Conservation (phyloP, 306 rosid species). For the Hippophae gyantsensis region DNA sequence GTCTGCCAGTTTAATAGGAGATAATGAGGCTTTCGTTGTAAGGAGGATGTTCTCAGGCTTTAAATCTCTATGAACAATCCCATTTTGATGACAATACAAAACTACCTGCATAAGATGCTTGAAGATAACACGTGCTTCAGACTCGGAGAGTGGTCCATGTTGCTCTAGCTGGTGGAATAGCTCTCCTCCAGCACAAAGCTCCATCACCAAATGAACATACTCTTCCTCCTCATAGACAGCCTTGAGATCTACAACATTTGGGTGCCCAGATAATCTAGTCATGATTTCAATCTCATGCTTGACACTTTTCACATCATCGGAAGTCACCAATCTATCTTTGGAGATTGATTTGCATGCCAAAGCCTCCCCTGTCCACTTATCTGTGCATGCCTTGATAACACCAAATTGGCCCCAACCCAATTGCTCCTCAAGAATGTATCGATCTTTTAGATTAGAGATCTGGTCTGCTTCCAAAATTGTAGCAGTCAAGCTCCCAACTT, state of each 20-base stretch:
- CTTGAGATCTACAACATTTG: constrained; percentile 81
- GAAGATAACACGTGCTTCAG: constrained; percentile 63
- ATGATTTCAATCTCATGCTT: constrained; percentile 84
- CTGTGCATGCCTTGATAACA: constrained; percentile 55
- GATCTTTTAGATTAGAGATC: constrained; percentile 53
- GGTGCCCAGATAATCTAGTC: constrained; percentile 79
- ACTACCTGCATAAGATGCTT: constrained; percentile 75
- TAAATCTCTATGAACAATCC: constrained; percentile 79
- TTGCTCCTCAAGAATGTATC: constrained; percentile 62
- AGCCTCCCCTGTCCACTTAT: constrained; percentile 59
- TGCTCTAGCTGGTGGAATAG: constrained; percentile 70
- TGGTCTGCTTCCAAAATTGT: constrained; percentile 50
- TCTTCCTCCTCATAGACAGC: constrained; percentile 78
- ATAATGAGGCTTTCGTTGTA: constrained; percentile 58
- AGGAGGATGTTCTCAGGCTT: constrained; percentile 81
- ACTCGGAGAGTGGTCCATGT: constrained; percentile 61
- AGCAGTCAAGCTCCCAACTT: constrained; percentile 43
- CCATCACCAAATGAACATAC: constrained; percentile 85
- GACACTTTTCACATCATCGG: constrained; percentile 57
- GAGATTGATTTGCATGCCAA: constrained; percentile 82
- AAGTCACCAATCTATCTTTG: constrained; percentile 68
- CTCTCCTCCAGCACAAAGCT: constrained; percentile 94
- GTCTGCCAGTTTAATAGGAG: constrained; percentile 80
- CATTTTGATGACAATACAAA: constrained; percentile 76
- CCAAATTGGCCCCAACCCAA: constrained; percentile 90